Percentiles rank a stretch among this genome's conserved stretches.
Conservation (phyloP, 768 basidiomycete species). For the Boletus rubescentipes region DNA sequence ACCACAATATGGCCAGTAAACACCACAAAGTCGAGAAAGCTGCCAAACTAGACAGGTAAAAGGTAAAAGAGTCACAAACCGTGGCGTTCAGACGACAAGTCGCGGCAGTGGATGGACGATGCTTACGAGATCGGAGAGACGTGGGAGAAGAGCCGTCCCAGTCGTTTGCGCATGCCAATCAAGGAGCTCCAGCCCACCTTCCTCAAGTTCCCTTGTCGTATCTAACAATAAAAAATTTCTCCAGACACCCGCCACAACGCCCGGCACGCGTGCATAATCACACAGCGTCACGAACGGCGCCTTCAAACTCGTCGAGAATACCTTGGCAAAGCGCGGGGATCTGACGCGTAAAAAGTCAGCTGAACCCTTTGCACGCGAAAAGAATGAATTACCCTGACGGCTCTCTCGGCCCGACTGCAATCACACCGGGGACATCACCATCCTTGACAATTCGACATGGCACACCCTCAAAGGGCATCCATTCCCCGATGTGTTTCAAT, state of each 20-base stretch:
- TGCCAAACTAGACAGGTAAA: slow-evolving; percentile 19
- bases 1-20: slow-evolving; percentile 25
- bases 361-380: background rate
- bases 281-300: slow-evolving; percentile 24
- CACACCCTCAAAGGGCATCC: slow-evolving; percentile 14
- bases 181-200: slow-evolving; percentile 27
- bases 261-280: slow-evolving; percentile 24
- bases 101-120: background rate
- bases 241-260: slow-evolving; percentile 25
- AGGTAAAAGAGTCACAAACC: background rate
- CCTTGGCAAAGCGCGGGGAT: slow-evolving; percentile 16
- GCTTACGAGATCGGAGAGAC: slow-evolving; percentile 23
- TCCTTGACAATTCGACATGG: slow-evolving; percentile 25
- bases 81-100: background rate
- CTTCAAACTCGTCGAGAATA: slow-evolving; percentile 17
- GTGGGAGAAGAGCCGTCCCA: slow-evolving; percentile 26
- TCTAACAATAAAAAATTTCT: slow-evolving; percentile 25
- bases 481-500: slow-evolving; percentile 23
- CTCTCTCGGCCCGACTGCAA: slow-evolving; percentile 22
- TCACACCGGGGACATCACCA: slow-evolving; percentile 11
- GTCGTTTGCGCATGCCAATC: slow-evolving; percentile 27
- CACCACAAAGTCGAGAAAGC: slow-evolving; percentile 25
- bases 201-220: slow-evolving; percentile 15
- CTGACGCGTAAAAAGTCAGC: background rate
- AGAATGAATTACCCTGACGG: background rate